Evolutionary conservation across 225 moss, liverwort and hornwort genomes (phyloP).

Genomic region (Polytrichum formosum): DNA sequence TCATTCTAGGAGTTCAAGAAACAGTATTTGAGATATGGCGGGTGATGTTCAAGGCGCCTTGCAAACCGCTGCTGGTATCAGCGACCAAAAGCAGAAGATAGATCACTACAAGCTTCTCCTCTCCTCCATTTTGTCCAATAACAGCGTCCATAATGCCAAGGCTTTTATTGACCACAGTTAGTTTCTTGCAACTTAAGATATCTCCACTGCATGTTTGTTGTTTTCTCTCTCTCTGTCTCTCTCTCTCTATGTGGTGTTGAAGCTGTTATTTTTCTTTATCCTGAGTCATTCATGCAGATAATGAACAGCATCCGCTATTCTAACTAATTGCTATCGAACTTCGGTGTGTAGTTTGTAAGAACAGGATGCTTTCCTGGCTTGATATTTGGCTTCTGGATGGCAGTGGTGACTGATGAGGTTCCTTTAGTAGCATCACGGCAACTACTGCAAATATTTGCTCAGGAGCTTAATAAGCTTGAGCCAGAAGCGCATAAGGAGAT

Average conservation of each 20-base stretch:
- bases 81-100: conserved; percentile 97
- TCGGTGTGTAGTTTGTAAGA: too few species aligned
- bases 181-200: neutral
- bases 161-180: conserved; percentile 96
- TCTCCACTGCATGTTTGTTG: neutral
- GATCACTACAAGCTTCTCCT: conserved; percentile 91
- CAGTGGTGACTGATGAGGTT: conserved; percentile 99
- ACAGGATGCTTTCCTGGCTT: conserved; percentile 7
- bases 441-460: conserved; percentile 90
- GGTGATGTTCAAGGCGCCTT: conserved; percentile 87
- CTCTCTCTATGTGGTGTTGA: conserved; percentile 1
- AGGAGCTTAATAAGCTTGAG: conserved; percentile 94
- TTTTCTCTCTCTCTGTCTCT: neutral
- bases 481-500: conserved; percentile 96
- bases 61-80: conserved; percentile 75
- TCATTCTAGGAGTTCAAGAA: neutral
- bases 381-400: conserved; percentile 29
- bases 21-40: conserved; percentile 41
- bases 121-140: conserved; percentile 83
- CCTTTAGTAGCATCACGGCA: conserved; percentile 94
- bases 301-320: neutral
- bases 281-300: neutral
- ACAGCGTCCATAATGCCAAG: conserved; percentile 84
- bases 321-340: too few species aligned
- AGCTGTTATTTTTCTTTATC: neutral